Base-by-base conservation (phyloP, 306 rosid genomes). In the Cyclanthera cordifolia region DNA sequence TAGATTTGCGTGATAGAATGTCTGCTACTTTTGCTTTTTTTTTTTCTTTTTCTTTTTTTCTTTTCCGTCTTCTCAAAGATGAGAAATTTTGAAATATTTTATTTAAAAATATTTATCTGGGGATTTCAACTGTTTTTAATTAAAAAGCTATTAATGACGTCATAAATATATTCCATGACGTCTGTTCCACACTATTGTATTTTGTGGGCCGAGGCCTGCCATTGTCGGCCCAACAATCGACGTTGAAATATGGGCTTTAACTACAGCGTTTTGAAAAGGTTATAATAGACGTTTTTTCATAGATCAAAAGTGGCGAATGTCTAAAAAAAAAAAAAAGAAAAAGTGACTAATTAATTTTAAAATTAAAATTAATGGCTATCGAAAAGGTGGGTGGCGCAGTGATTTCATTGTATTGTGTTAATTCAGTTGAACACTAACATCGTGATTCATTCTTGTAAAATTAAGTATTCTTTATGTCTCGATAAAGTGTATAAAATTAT, bases 1-100 rank as follows among this genome's bases (percentile, higher is more conserved):
- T 6, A 28, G 81, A 51, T 50, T 70, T 49, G 21, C 74, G 84
- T 77, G 84, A 80, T 76, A 76, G 81, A 76, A 76, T 71, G 57
- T 50, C 61, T 51, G 55, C 54, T 47, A 45, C 76, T 74, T 76
- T 76, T 77, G 13, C 79, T 73, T 58, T 58, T 16, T 7, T 15
- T 13, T 72, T n/a, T 52, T 39, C 61, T 64, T 24, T 63, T 61
- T 51, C 55, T 34, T 39, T 9, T 37, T 2, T 61, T 60, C 19
- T 58, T 28, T 30, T 17, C 8, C 19, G 15, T 0, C 41, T 14
- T 21, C 0, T 32, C 30, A 61, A 61, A 39, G 1, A 61, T 4
- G 15, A 37, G 48, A 37, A 37, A 61, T 9, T 8, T 61, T 61
- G 7, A 61, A n/a, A 34, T 60, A 41, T 37, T 15, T 32, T 30